Conservation (phyloP, 257 asterid species). For the Solanum pinnatisectum region DNA sequence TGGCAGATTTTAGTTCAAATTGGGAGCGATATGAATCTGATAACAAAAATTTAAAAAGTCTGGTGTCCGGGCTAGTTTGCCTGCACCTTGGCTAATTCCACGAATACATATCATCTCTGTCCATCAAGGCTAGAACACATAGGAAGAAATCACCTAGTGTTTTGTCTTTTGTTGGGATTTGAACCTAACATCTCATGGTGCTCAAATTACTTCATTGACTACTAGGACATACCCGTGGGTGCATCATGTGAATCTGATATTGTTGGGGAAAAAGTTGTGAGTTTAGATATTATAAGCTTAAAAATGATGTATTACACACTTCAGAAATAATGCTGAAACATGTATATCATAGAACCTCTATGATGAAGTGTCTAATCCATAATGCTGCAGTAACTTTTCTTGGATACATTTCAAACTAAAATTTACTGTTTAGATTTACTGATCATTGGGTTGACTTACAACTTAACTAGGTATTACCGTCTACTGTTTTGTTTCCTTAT, state of each 20-base stretch:
- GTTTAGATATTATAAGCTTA: background rate
- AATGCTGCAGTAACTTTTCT: background rate
- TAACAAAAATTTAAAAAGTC: too few relatives aligned
- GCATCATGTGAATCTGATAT: background rate
- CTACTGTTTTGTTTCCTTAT: background rate
- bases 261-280: background rate
- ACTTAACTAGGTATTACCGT: background rate
- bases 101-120: background rate
- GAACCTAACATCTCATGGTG: background rate
- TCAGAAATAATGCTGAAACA: background rate
- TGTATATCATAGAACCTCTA: background rate
- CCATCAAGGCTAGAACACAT: background rate
- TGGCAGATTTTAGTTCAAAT: background rate
- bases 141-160: background rate
- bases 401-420: background rate
- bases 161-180: background rate
- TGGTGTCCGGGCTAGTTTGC: background rate
- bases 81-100: background rate
- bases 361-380: background rate
- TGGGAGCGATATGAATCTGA: background rate
- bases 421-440: background rate
- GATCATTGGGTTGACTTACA: background rate
- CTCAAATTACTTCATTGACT: background rate
- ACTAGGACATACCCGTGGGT: background rate
- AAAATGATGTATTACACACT: background rate